Evolutionary conservation across 2,329 filamentous ascomycete genomes (phyloP), one percentile per base, ranked within the genome.

Genomic region (Eutypella sp.): DNA sequence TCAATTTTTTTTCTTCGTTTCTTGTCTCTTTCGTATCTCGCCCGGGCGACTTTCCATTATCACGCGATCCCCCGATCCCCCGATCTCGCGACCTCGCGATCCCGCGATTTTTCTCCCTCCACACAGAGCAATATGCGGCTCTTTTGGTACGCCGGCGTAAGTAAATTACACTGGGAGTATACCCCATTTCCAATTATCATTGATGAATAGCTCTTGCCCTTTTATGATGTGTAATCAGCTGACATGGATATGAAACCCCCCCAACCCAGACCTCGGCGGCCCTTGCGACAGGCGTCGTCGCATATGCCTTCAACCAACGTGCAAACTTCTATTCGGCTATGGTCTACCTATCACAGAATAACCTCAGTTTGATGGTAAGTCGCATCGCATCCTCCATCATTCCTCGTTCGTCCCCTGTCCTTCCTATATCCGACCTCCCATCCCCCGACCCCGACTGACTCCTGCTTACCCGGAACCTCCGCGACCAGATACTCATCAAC

Each of bases 321-420:
- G 85, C 93, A 53, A 99, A 99, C 70, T 99, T 97, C 76, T 99
- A 99, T 72, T 95, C 92, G 45, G 91, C 93, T 55, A 93, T 90
- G 71, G 93, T 99, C 41, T 96, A 97, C 69, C 82, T 99, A 42
- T 89, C 91, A 34, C 92, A 97, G 69, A 96, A 90, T 68, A 97
- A 93, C 72, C 85, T 95, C 58, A 97, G 92, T 64, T 74, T 97
- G 44, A 87, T 97, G 81, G 88, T 93, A 67, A 57, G 79, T 68
- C 13, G 31, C 24, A 40, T 43, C 18, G 37, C 37, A 27, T 24
- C 42, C 8, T 41, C 16, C 10, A 31, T 46, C 36, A 41, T 16
- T 23, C 25, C 29, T 27, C 39, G 33, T 16, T 10, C 36, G 10
- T 16, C 23, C 20, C 41, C 13, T 33, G 3, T 31, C 10, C 27